Base-by-base conservation (phyloP, 352 stramenopile species). In the Globisporangium apiculatum region DNA sequence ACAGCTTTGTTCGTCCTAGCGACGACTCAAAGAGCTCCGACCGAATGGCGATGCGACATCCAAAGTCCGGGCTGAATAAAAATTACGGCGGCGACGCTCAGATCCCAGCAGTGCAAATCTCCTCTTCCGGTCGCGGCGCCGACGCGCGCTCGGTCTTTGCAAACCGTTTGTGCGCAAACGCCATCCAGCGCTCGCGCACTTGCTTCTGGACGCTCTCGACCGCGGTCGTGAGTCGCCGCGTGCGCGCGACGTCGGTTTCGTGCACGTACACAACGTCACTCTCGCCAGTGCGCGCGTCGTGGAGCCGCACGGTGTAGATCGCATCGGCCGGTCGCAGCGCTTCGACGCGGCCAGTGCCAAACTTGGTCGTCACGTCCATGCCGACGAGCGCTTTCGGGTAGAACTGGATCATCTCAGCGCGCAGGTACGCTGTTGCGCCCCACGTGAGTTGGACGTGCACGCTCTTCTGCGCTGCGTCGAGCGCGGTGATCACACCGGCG, bases 281-380 rank as follows among this genome's bases (percentile, higher is more conserved):
- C 58, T 87, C 69, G 1, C 75, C 75, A 7, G 51, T 54, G 31
- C 67, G 60, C 17, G 57, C 31, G 6, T 76, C 60, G 56, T 80
- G 67, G 43, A 92, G 66, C 36, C 75, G 79, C 55, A 92, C 78
- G n/a, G 75, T 86, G 64, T 92, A 92, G 55, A 92, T 92, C 48
- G 65, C 71, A 59, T 92, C 82, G 7, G 66, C 73, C 9, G 72
- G 69, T 47, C 82, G 76, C 47, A 92, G 60, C n/a, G 68, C 76
- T 41, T 79, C 71, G n/a, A 90, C 78, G 15, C 83, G 48, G 17
- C 82, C 82, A 6, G 68, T 54, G 35, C 82, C 82, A 58, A 92
- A 92, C 63, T 92, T 89, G 48, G 82, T 87, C 47, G 73, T 69
- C 50, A 92, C 82, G 11, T 92, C 77, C 54, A 85, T 88, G 35